phyloP scores from a whole-genome alignment of 306 rosid genomes.

The Inga laurina region DNA sequence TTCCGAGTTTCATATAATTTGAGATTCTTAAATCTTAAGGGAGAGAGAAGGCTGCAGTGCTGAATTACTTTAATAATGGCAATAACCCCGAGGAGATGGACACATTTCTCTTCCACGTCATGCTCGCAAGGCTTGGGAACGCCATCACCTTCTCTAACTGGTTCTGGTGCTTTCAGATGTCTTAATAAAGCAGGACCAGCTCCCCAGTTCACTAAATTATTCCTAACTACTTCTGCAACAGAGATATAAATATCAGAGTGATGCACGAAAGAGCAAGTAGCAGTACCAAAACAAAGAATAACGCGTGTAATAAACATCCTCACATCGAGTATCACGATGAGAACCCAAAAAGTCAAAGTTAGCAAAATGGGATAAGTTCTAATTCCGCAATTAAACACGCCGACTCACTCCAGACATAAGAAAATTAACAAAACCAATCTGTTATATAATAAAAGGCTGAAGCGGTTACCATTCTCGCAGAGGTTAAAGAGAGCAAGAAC shows the following conservation, averaged over 20 bases:
- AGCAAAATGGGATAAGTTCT: background rate
- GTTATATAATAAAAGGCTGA: background rate
- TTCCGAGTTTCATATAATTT: background rate
- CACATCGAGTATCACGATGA: background rate
- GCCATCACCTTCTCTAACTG: background rate
- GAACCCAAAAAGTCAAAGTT: background rate
- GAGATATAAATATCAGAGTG: background rate
- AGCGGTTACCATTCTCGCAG: constrained; percentile 41
- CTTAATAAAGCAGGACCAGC: constrained; percentile 50
- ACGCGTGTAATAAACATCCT: no score
- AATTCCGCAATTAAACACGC: background rate
- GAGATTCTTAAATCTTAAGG: background rate
- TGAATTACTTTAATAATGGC: constrained; percentile 48
- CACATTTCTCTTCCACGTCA: constrained; percentile 53
- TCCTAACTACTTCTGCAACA: constrained; percentile 46
- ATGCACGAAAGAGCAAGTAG: background rate
- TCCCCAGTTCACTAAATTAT: constrained; percentile 35
- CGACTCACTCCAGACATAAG: background rate
- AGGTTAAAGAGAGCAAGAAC: constrained; percentile 31
- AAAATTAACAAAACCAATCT: background rate
- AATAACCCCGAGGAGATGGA: constrained; percentile 47
- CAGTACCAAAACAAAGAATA: background rate
- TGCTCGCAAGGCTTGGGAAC: background rate
- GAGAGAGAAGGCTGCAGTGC: background rate
- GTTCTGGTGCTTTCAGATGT: constrained; percentile 34